Base-by-base conservation (phyloP, 768 basidiomycete genomes). In the Podaxis carcinomalis region DNA sequence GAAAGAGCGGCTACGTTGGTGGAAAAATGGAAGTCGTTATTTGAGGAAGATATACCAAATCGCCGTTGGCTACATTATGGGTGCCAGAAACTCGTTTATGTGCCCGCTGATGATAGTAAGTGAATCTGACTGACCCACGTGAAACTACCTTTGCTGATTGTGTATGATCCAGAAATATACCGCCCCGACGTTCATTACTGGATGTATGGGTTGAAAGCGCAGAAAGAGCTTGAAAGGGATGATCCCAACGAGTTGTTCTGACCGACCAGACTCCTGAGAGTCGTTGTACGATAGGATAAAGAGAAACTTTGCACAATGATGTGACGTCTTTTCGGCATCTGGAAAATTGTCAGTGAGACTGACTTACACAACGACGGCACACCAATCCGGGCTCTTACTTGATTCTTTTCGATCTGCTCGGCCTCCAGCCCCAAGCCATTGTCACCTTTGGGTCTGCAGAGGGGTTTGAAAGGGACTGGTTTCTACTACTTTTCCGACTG, bases 11-110 rank as follows among this genome's bases (percentile, higher is more conserved):
- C 35, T 13, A 51, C 25, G 1, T 62, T 69, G 3, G 44, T 64
- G 19, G 57, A 67, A 1, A 66, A 65, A 62, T 69, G 68, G 68
- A 49, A 57, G 7, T 62, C 58, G 4, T 47, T 66, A 11, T 61
- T 69, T 27, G 51, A 59, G 11, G 35, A 55, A 37, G 58, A 63
- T 42, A 44, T 66, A 5, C 54, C 44, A 4, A 57, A 61, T 54
- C 63, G 67, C 4, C 66, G 55, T 39, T 68, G 68, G 68, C 56
- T 63, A 40, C 61, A 62, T 21, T 55, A 63, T 36, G 63, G 65
- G 10, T 42, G 53, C 16, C 60, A 56, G 32, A 63, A 62, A 11
- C 9, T 69, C 39, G 47, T 64, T n/a, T 68, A 68, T 42, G 57
- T 69, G 19, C 44, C 68, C 14, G 39, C 54, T 13, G 57, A 67